phyloP scores from a whole-genome alignment of 164 flowering plant species.

The Malania oleifera region DNA sequence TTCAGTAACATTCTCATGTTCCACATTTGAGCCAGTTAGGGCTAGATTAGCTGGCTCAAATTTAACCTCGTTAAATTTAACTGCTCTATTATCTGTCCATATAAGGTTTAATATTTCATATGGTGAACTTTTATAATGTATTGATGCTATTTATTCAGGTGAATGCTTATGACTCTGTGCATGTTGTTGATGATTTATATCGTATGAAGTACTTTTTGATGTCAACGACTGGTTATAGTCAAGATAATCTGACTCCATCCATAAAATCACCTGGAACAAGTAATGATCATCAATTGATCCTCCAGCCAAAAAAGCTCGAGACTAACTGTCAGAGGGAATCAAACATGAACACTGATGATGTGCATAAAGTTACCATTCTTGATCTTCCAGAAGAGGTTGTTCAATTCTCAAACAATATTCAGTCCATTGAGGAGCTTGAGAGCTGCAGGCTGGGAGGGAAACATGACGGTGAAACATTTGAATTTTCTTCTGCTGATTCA shows the following conservation, averaged over 20 bases:
- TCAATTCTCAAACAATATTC: slow-evolving; percentile 19
- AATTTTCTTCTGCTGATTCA: slow-evolving; percentile 19
- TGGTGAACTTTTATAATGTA: not conserved
- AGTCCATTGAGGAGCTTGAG: slow-evolving; percentile 14
- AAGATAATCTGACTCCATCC: slow-evolving; percentile 14
- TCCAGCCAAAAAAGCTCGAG: slow-evolving; percentile 18
- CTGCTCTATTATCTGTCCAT: too few species aligned
- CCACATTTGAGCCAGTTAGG: not conserved
- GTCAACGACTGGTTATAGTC: slow-evolving; percentile 25
- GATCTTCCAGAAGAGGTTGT: slow-evolving; percentile 44
- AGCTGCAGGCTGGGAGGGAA: slow-evolving; percentile 14
- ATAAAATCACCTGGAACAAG: slow-evolving; percentile 10
- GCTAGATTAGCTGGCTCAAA: not conserved
- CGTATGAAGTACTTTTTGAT: slow-evolving; percentile 67
- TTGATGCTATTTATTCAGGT: slow-evolving; percentile 50
- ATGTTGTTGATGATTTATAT: slow-evolving; percentile 61
- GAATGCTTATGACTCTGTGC: slow-evolving; percentile 61
- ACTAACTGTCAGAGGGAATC: slow-evolving; percentile 15
- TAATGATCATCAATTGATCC: slow-evolving; percentile 7
- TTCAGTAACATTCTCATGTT: not conserved
- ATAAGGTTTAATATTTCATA: not conserved
- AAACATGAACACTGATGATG: slow-evolving; percentile 22
- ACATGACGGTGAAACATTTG: slow-evolving; percentile 11
- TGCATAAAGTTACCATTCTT: slow-evolving; percentile 71
- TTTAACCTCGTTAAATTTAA: not conserved